Evolutionary conservation across 768 basidiomycete species (phyloP).

Genomic region (Mycena rosella): DNA sequence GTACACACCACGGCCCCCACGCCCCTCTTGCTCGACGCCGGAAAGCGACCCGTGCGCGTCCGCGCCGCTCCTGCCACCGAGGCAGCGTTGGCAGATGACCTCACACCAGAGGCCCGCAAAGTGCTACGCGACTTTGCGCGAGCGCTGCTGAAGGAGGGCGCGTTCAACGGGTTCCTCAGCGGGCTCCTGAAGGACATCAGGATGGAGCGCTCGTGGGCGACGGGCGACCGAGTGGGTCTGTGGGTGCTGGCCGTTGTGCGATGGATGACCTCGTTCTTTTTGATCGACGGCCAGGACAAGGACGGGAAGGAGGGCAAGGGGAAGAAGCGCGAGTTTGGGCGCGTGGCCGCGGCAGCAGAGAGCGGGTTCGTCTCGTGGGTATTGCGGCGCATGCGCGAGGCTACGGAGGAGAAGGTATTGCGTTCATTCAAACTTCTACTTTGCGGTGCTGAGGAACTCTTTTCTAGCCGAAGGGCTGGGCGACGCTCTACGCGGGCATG

Average conservation of each 20-base stretch:
- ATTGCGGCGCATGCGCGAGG: conserved; percentile 86
- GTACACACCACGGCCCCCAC: conserved; percentile 52
- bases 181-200: conserved; percentile 93
- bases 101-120: conserved; percentile 72
- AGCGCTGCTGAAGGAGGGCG: conserved; percentile 80
- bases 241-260: conserved; percentile 88
- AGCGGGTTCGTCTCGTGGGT: conserved; percentile 93
- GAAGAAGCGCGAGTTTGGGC: conserved; percentile 72
- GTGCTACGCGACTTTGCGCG: conserved; percentile 77
- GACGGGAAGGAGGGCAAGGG: conserved; percentile 36
- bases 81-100: conserved; percentile 73
- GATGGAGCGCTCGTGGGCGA: conserved; percentile 94
- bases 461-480: conserved; percentile 90
- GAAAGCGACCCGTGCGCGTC: conserved; percentile 83
- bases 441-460: conserved; percentile 6
- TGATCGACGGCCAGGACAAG: conserved; percentile 59
- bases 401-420: conserved; percentile 90
- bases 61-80: conserved; percentile 81
- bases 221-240: conserved; percentile 75
- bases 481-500: conserved; percentile 92
- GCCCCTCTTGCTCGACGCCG: conserved; percentile 88
- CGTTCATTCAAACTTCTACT: conserved; percentile 15
- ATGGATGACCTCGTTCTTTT: conserved; percentile 95
- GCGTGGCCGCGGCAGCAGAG: conserved; percentile 89
- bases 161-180: conserved; percentile 76